Conservation (phyloP, 2,329 filamentous ascomycete species). For the Bimuria novae-zelandiae region DNA sequence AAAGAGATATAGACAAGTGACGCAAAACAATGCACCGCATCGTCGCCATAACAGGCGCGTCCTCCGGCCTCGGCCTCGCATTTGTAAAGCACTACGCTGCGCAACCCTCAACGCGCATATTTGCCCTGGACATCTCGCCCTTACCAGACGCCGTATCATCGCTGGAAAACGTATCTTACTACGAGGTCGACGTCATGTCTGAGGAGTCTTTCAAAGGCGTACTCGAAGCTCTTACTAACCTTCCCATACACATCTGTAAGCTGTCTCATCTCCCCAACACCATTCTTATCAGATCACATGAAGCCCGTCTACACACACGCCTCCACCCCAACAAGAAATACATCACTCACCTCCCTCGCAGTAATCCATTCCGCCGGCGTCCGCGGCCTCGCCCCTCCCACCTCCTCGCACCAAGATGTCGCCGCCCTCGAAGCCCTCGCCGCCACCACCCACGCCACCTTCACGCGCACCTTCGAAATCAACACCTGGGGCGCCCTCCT, state of each 20-base stretch:
- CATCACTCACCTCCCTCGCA: too few relatives aligned
- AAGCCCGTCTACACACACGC: too few relatives aligned
- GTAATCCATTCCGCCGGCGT: constrained; percentile 53
- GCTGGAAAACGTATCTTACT: constrained; percentile 11
- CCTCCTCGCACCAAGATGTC: constrained; percentile 37
- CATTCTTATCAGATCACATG: too few relatives aligned
- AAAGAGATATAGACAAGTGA: background rate
- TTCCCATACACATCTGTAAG: constrained; percentile 38
- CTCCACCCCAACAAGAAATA: too few relatives aligned
- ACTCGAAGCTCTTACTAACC: constrained; percentile 15
- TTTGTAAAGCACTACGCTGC: constrained; percentile 44
- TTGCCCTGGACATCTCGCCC: constrained; percentile 27
- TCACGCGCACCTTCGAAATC: constrained; percentile 47
- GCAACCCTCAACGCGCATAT: constrained; percentile 13
- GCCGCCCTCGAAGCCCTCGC: constrained; percentile 48
- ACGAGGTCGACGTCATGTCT: constrained; percentile 17
- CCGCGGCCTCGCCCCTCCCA: constrained; percentile 47
- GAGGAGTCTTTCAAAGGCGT: constrained; percentile 17
- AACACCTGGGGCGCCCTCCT: constrained; percentile 52
- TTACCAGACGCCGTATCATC: constrained; percentile 5
- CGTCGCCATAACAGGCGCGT: constrained; percentile 89
- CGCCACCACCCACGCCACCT: constrained; percentile 47
- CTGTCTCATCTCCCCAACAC: too few relatives aligned
- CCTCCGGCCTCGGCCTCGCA: constrained; percentile 83
- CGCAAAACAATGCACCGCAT: constrained; percentile 59